These are phyloP conservation scores for Barnettozyma vustinii DNA, from an alignment of 805 yeast genomes.

Conservation along the genomic window DNA sequence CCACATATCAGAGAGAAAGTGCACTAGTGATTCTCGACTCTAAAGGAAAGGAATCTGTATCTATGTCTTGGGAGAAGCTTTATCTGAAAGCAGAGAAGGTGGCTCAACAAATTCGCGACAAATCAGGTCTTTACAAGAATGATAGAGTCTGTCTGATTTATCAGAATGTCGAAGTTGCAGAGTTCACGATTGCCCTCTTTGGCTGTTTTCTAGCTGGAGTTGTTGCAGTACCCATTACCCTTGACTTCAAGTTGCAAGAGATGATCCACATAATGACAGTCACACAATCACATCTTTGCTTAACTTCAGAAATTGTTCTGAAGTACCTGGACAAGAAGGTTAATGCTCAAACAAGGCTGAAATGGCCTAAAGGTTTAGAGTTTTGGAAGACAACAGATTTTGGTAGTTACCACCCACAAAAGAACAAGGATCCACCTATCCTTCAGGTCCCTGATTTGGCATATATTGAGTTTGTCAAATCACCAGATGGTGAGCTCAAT, in stretches of 20 bases:
- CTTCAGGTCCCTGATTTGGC: slow-evolving; percentile 79
- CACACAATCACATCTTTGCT: slow-evolving; percentile 71
- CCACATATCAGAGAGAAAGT: slow-evolving; percentile 53
- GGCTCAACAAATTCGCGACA: slow-evolving; percentile 75
- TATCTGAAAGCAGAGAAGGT: slow-evolving; percentile 79
- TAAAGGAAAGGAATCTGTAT: slow-evolving; percentile 72
- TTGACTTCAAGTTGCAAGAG: slow-evolving; percentile 63
- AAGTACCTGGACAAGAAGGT: slow-evolving; percentile 64
- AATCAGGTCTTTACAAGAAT: slow-evolving; percentile 66
- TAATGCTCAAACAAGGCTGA: slow-evolving; percentile 40
- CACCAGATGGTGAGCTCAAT: slow-evolving; percentile 84
- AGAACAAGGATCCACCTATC: slow-evolving; percentile 55
- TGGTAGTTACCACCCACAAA: slow-evolving; percentile 63
- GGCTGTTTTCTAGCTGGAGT: slow-evolving; percentile 93
- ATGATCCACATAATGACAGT: slow-evolving; percentile 64
- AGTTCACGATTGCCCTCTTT: slow-evolving; percentile 77
- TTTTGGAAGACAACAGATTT: slow-evolving; percentile 85
- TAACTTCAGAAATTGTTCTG: slow-evolving; percentile 75
- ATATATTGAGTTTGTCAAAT: slow-evolving; percentile 85
- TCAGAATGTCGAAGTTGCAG: slow-evolving; percentile 77
- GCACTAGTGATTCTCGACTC: slow-evolving; percentile 71
- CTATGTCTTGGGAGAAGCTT: slow-evolving; percentile 87
- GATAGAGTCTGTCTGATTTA: slow-evolving; percentile 83
- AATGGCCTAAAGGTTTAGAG: slow-evolving; percentile 70
- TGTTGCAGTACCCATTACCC: slow-evolving; percentile 89